A percentile compares a stretch with the other conserved stretches of the same genome.
Evolutionary conservation across 306 rosid genomes (phyloP).

Genomic region (Hippophae rhamnoides): DNA sequence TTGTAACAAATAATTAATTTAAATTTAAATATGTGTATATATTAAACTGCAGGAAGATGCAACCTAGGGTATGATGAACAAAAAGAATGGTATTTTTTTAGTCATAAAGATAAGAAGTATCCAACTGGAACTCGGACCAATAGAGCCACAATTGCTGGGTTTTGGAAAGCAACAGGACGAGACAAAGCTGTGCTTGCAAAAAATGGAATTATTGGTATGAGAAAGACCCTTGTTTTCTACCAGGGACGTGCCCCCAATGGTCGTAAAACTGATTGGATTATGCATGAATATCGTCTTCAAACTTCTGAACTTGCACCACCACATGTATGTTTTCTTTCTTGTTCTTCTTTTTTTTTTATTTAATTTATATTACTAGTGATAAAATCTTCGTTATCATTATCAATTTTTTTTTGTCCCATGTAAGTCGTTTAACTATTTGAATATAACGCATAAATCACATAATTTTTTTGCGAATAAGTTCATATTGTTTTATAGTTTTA

Average conservation of each 20-base stretch:
- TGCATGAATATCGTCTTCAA: constrained; percentile 88
- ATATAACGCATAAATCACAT: too few relatives aligned
- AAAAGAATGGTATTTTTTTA: constrained; percentile 88
- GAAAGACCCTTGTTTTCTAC: constrained; percentile 88
- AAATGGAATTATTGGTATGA: constrained; percentile 73
- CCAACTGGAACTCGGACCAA: constrained; percentile 86
- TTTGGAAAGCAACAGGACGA: constrained; percentile 95
- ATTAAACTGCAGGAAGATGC: constrained; percentile 42
- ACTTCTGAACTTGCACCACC: constrained; percentile 61
- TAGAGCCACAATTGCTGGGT: constrained; percentile 82
- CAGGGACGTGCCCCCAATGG: constrained; percentile 93
- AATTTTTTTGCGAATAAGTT: too few relatives aligned
- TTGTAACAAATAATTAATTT: too few relatives aligned
- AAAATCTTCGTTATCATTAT: too few relatives aligned
- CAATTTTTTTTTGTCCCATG: too few relatives aligned
- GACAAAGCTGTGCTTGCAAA: constrained; percentile 80
- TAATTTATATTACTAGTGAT: too few relatives aligned
- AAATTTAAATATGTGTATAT: background rate
- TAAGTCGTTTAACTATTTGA: too few relatives aligned
- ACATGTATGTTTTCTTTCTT: constrained; percentile 37
- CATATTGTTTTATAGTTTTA: too few relatives aligned
- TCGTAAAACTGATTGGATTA: constrained; percentile 79
- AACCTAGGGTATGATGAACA: constrained; percentile 64
- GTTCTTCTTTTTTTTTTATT: too few relatives aligned
- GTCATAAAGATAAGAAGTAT: constrained; percentile 88